These are phyloP conservation scores for Ascochyta koolunga DNA, from an alignment of 2,329 filamentous ascomycete species.

Conservation along the genomic window DNA sequence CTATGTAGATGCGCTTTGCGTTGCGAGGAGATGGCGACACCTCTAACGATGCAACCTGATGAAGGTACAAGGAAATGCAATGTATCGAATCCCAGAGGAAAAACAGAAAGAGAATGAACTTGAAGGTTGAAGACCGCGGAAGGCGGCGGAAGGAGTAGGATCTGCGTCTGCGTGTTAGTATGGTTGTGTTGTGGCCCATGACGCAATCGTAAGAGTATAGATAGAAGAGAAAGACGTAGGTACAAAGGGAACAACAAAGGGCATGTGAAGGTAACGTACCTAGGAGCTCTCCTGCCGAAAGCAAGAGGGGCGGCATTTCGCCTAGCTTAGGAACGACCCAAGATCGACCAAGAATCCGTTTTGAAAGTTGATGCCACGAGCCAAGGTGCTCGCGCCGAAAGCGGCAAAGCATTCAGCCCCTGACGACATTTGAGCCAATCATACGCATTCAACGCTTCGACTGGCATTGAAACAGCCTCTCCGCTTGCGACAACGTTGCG, in stretches of 20 bases:
- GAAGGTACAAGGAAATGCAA: slow-evolving; percentile 24
- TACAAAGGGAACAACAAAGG: not conserved
- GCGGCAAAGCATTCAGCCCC: slow-evolving; percentile 7
- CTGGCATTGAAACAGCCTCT: not conserved
- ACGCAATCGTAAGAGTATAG: not conserved
- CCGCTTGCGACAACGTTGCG: slow-evolving; percentile 9
- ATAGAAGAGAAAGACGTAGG: not conserved
- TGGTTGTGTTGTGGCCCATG: slow-evolving; percentile 6
- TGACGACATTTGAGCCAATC: slow-evolving; percentile 6
- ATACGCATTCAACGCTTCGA: not conserved
- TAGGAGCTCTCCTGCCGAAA: not conserved
- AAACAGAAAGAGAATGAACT: slow-evolving; percentile 26
- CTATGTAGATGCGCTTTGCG: slow-evolving; percentile 64
- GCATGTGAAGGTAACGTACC: slow-evolving; percentile 1
- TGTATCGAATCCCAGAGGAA: slow-evolving; percentile 31
- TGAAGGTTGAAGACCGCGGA: slow-evolving; percentile 25
- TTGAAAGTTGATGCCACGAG: not conserved
- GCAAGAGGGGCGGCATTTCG: not conserved
- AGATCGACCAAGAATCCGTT: slow-evolving; percentile 2
- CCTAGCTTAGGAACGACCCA: slow-evolving; percentile 4
- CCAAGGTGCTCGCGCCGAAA: slow-evolving; percentile 4
- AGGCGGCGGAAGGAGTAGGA: slow-evolving; percentile 26
- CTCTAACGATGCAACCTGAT: slow-evolving; percentile 21
- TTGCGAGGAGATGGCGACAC: slow-evolving; percentile 24
- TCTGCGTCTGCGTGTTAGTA: slow-evolving; percentile 24